Evolutionary conservation across 2,329 filamentous ascomycete genomes (phyloP).

Genomic region (Lachnellula suecica): DNA sequence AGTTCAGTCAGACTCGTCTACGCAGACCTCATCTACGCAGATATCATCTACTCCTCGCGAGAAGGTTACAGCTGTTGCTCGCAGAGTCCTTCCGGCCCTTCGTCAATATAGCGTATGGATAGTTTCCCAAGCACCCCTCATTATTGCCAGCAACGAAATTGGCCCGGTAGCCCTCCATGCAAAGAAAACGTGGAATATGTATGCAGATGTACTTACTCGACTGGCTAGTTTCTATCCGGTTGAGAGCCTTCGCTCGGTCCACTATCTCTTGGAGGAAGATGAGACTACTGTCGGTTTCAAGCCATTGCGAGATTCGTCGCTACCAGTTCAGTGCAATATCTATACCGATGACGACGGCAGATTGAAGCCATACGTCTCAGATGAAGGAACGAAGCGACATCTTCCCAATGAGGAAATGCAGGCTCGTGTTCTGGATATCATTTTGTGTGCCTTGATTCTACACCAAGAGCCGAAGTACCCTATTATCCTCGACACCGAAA

Average conservation of each 20-base stretch:
- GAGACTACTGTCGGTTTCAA: constrained; percentile 64
- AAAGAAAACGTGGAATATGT: constrained; percentile 63
- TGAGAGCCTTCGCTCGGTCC: constrained; percentile 51
- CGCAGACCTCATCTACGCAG: constrained; percentile 37
- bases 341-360: constrained; percentile 36
- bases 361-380: constrained; percentile 47
- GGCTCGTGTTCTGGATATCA: constrained; percentile 61
- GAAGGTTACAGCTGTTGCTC: constrained; percentile 57
- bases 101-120: constrained; percentile 71
- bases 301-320: constrained; percentile 50
- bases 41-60: too few relatives aligned
- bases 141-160: constrained; percentile 54
- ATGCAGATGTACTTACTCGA: constrained; percentile 60
- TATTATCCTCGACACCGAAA: constrained; percentile 39
- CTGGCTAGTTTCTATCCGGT: constrained; percentile 59
- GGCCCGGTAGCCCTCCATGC: constrained; percentile 55
- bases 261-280: constrained; percentile 69
- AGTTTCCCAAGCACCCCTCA: constrained; percentile 50
- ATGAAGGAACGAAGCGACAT: constrained; percentile 48
- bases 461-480: constrained; percentile 45
- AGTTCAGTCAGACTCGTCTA: constrained; percentile 37
- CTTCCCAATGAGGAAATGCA: constrained; percentile 64
- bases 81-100: constrained; percentile 61
- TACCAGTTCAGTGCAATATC: constrained; percentile 52
- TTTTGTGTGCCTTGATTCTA: constrained; percentile 59